Evolutionary conservation across 1,284 basidiomycete species (phyloP).

Genomic region (Earliella scabrosa): DNA sequence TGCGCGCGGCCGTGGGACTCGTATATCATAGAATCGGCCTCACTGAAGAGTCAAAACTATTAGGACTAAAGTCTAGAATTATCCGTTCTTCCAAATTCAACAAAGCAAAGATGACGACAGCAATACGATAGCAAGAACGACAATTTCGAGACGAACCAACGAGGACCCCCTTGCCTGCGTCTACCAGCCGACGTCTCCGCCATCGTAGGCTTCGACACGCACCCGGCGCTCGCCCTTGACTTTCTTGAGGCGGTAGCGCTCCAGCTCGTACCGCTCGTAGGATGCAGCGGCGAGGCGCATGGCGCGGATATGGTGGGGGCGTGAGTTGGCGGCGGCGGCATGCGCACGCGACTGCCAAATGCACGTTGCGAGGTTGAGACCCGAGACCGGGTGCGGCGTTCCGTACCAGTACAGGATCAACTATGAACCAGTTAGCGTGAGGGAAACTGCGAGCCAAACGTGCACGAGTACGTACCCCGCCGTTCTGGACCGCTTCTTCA

Average conservation of each 20-base stretch:
- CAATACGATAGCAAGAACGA: not conserved
- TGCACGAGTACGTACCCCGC: conserved; percentile 60
- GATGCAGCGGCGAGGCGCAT: conserved; percentile 80
- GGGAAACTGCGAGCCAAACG: not conserved
- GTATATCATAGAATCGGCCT: too few relatives aligned
- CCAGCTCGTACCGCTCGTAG: conserved; percentile 81
- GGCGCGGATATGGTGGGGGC: conserved; percentile 81
- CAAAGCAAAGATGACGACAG: not conserved
- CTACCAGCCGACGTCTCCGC: conserved; percentile 76
- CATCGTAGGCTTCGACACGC: conserved; percentile 59
- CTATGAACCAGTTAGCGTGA: conserved; percentile 37
- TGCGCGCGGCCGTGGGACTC: too few relatives aligned
- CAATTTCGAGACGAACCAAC: not conserved
- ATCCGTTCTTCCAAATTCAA: too few relatives aligned
- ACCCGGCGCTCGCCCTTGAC: conserved; percentile 58
- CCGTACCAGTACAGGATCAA: conserved; percentile 91
- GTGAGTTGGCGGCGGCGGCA: conserved; percentile 78
- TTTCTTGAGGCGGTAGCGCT: conserved; percentile 77
- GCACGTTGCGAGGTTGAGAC: conserved; percentile 92
- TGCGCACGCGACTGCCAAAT: conserved; percentile 90
- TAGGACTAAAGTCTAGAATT: too few relatives aligned
- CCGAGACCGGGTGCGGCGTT: conserved; percentile 72
- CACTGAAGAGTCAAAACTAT: too few relatives aligned
- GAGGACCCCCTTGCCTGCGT: not conserved
- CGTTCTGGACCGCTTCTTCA: conserved; percentile 87